Evolutionary conservation across 257 asterid genomes (phyloP).

Genomic region (Plantago major): DNA sequence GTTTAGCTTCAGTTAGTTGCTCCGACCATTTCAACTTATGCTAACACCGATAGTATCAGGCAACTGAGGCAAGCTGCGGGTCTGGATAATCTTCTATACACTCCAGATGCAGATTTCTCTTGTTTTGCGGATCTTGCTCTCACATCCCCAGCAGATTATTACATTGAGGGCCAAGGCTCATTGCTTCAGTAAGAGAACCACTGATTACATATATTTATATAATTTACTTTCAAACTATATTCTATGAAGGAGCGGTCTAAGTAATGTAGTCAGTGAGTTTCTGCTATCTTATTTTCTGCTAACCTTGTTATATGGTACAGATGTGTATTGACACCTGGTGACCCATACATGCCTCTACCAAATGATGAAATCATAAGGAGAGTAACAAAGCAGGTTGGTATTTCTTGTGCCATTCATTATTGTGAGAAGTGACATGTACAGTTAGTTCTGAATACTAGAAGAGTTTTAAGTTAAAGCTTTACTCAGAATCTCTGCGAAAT

Average conservation of each 20-base stretch:
- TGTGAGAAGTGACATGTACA: too few species aligned
- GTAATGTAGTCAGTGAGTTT: neutral
- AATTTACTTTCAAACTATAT: neutral
- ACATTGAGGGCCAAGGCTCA: slow-evolving; percentile 91
- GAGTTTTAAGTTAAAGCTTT: too few species aligned
- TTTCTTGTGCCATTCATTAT: neutral
- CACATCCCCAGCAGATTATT: slow-evolving; percentile 87
- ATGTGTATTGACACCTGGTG: slow-evolving; percentile 98
- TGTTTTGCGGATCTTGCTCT: slow-evolving; percentile 98
- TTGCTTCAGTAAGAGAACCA: slow-evolving; percentile 78
- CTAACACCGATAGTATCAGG: slow-evolving; percentile 41
- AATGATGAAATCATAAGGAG: slow-evolving; percentile 82
- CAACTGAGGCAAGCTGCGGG: slow-evolving; percentile 80
- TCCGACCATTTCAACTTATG: neutral
- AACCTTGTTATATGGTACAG: slow-evolving; percentile 34
- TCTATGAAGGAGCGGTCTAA: neutral
- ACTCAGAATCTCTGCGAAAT: too few species aligned
- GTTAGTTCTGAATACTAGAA: too few species aligned
- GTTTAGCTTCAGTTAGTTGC: slow-evolving; percentile 2
- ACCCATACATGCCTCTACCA: slow-evolving; percentile 93
- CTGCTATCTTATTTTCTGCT: slow-evolving; percentile 13
- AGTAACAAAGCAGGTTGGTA: slow-evolving; percentile 81
- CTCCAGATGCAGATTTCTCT: slow-evolving; percentile 98
- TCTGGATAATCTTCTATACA: slow-evolving; percentile 86
- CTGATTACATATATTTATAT: neutral